A percentile compares a stretch with the other conserved stretches of the same genome.
Conservation (phyloP, 2,329 filamentous ascomycete species). For the Diplocarpon rosae region DNA sequence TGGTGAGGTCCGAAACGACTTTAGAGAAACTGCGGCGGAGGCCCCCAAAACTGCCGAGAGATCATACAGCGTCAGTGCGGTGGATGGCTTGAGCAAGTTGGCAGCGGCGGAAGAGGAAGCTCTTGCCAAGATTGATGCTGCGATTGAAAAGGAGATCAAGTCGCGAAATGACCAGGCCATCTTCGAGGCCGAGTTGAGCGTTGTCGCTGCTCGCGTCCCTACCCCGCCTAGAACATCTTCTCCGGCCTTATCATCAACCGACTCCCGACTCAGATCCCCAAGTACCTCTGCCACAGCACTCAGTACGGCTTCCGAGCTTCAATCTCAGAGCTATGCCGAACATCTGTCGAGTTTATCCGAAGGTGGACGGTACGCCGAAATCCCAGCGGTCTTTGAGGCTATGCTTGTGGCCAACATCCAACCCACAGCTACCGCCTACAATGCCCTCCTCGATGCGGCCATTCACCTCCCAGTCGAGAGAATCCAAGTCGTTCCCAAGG, state of each 20-base stretch:
- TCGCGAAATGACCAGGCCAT: constrained; percentile 35
- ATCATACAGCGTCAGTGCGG: constrained; percentile 22
- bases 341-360: constrained; percentile 67
- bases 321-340: constrained; percentile 62
- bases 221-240: constrained; percentile 21
- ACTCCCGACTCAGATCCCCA: constrained; percentile 33
- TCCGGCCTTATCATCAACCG: constrained; percentile 18
- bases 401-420: constrained; percentile 75
- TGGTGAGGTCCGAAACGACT: constrained; percentile 13
- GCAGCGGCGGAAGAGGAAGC: constrained; percentile 43
- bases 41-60: constrained; percentile 17
- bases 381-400: constrained; percentile 81
- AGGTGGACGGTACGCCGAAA: constrained; percentile 67
- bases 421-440: constrained; percentile 81
- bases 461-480: constrained; percentile 71
- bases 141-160: constrained; percentile 65
- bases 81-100: constrained; percentile 26
- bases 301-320: constrained; percentile 41
- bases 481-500: constrained; percentile 79
- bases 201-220: constrained; percentile 23
- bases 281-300: constrained; percentile 47
- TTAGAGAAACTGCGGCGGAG: constrained; percentile 7
- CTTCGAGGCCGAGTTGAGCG: constrained; percentile 25
- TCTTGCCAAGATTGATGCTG: constrained; percentile 75
- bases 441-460: constrained; percentile 74